A percentile compares a stretch with the other conserved stretches of the same genome.
Evolutionary conservation across 257 asterid genomes (phyloP).

Genomic region (Salvia rosmarinus): DNA sequence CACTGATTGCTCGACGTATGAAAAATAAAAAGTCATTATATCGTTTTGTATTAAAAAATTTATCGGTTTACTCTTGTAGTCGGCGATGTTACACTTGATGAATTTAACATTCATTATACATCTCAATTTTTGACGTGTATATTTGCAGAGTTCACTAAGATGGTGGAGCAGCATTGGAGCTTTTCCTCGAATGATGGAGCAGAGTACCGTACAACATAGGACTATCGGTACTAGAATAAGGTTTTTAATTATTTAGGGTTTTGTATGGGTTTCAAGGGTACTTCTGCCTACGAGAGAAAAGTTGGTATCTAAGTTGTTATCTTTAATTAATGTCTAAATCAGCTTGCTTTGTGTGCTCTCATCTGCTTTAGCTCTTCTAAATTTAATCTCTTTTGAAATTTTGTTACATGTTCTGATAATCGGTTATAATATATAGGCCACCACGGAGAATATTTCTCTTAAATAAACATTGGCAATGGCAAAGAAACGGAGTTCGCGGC

Average conservation of each 20-base stretch:
- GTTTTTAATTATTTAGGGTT: neutral
- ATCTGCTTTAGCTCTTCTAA: neutral
- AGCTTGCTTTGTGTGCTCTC: slow-evolving; percentile 8
- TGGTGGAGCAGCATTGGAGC: slow-evolving; percentile 15
- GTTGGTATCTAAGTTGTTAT: neutral
- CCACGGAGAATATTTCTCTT: too few species aligned
- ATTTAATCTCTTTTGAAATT: too few species aligned
- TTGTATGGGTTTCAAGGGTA: neutral
- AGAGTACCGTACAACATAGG: neutral
- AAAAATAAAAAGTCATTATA: neutral
- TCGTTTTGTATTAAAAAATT: neutral
- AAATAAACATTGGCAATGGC: too few species aligned
- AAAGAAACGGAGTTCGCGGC: too few species aligned
- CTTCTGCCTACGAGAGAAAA: slow-evolving; percentile 19
- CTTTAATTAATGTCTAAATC: neutral
- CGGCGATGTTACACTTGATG: neutral
- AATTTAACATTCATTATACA: too few species aligned
- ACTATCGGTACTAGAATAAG: neutral
- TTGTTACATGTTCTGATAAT: too few species aligned
- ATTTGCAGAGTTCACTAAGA: slow-evolving; percentile 42
- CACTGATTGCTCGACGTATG: slow-evolving; percentile 53
- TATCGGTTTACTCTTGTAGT: too few species aligned
- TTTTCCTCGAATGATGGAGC: slow-evolving; percentile 20
- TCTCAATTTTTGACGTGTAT: too few species aligned
- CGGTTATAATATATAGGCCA: too few species aligned